A percentile compares a stretch with the other conserved stretches of the same genome.
phyloP scores from a whole-genome alignment of 2,329 filamentous ascomycete genomes.

The Hirsutella thompsonii region DNA sequence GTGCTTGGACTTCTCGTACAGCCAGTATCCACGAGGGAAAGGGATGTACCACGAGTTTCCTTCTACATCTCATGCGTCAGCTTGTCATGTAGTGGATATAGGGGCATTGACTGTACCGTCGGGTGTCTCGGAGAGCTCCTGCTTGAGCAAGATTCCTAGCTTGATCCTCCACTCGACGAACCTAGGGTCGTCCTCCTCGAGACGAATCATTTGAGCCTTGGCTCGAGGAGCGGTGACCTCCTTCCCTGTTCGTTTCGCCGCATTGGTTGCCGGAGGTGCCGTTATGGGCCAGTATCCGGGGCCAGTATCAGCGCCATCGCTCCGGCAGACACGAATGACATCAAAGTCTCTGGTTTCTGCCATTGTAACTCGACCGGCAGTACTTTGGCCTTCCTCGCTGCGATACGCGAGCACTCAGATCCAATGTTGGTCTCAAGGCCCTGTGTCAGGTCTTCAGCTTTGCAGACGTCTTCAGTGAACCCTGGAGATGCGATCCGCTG shows the following conservation, averaged over 20 bases:
- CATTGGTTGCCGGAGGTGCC: slow-evolving; percentile 12
- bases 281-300: slow-evolving; percentile 29
- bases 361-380: slow-evolving; percentile 8
- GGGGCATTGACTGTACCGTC: slow-evolving; percentile 18
- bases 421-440: too few species aligned
- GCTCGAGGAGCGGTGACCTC: slow-evolving; percentile 19
- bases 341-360: slow-evolving; percentile 26
- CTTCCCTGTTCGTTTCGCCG: slow-evolving; percentile 23
- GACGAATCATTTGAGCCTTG: slow-evolving; percentile 29
- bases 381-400: too few species aligned
- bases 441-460: too few species aligned
- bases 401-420: too few species aligned
- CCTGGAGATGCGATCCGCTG: too few species aligned
- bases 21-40: slow-evolving; percentile 32
- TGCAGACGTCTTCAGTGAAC: too few species aligned
- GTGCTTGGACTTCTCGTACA: slow-evolving; percentile 34
- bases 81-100: neutral
- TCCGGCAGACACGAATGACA: slow-evolving; percentile 27
- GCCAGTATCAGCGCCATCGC: slow-evolving; percentile 31
- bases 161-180: slow-evolving; percentile 32
- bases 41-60: slow-evolving; percentile 30
- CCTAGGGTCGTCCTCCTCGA: slow-evolving; percentile 28
- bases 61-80: slow-evolving; percentile 15
- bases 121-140: slow-evolving; percentile 27
- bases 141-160: slow-evolving; percentile 30